A percentile compares a stretch with the other conserved stretches of the same genome.
These are phyloP conservation scores for Solanum okadae DNA, from an alignment of 257 asterid species.

Conservation along the genomic window DNA sequence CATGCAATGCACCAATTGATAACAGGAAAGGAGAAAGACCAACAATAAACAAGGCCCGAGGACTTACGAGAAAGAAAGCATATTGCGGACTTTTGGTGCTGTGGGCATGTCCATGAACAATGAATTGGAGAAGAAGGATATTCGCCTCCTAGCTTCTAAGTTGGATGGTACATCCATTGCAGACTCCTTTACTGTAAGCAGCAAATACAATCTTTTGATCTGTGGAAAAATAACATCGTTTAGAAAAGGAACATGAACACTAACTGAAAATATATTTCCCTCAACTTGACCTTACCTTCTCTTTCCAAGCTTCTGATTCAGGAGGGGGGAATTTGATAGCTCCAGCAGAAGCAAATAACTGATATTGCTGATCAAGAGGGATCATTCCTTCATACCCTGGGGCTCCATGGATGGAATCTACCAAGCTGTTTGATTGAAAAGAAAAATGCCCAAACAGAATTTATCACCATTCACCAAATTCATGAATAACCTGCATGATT, in stretches of 20 bases:
- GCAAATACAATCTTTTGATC: constrained; percentile 88
- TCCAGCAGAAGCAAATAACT: constrained; percentile 96
- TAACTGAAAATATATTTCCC: not conserved
- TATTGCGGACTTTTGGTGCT: constrained; percentile 98
- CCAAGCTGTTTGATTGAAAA: constrained; percentile 42
- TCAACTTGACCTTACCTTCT: constrained; percentile 46
- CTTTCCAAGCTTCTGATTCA: constrained; percentile 98
- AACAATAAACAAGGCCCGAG: not conserved
- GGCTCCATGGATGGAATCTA: constrained; percentile 82
- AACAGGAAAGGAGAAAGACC: not conserved
- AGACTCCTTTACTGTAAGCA: constrained; percentile 96
- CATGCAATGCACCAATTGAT: not conserved
- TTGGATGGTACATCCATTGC: constrained; percentile 99
- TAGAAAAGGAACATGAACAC: constrained; percentile 1
- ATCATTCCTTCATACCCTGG: constrained; percentile 77
- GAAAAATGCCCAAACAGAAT: not conserved
- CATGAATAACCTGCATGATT: not conserved
- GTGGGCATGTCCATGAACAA: constrained; percentile 98
- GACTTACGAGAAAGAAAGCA: constrained; percentile 98
- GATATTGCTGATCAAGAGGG: constrained; percentile 88
- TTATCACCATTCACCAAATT: not conserved
- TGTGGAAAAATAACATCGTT: constrained; percentile 22
- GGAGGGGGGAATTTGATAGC: constrained; percentile 88
- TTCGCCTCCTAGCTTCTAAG: constrained; percentile 97
- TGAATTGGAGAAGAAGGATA: constrained; percentile 93